Evolutionary conservation across 1,284 basidiomycete genomes (phyloP).

Genomic region (Gymnopus androsaceus): DNA sequence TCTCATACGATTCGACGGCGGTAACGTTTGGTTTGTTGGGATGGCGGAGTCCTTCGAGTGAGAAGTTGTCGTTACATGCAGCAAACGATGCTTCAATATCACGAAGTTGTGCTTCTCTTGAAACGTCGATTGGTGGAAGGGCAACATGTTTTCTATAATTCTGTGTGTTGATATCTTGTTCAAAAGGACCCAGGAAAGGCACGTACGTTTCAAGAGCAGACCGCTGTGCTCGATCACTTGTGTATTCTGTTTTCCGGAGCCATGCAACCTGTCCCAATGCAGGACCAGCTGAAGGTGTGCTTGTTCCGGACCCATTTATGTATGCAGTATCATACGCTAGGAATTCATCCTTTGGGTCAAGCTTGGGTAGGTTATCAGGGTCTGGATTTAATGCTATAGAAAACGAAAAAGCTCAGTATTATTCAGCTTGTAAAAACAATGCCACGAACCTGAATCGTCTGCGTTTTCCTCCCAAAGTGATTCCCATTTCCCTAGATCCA

Average conservation of each 20-base stretch:
- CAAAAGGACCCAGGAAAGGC: neutral
- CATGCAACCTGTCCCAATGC: slow-evolving; percentile 75
- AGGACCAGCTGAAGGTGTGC: slow-evolving; percentile 42
- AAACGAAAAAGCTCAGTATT: slow-evolving; percentile 13
- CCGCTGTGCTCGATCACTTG: slow-evolving; percentile 64
- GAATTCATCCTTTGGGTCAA: slow-evolving; percentile 75
- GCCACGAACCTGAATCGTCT: slow-evolving; percentile 62
- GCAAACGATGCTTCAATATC: slow-evolving; percentile 84
- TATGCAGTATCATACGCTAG: slow-evolving; percentile 61
- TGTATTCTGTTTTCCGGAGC: slow-evolving; percentile 88
- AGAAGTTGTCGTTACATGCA: slow-evolving; percentile 60
- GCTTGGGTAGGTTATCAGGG: slow-evolving; percentile 53
- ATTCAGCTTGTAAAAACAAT: neutral
- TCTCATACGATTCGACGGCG: slow-evolving; percentile 82
- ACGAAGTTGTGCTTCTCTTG: slow-evolving; percentile 75
- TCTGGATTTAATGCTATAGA: slow-evolving; percentile 68
- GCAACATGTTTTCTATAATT: slow-evolving; percentile 49
- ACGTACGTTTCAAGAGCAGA: slow-evolving; percentile 57
- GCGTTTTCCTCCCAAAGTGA: slow-evolving; percentile 80
- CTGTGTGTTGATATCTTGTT: neutral
- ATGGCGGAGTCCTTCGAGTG: slow-evolving; percentile 65
- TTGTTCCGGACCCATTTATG: slow-evolving; percentile 39
- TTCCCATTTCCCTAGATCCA: slow-evolving; percentile 83
- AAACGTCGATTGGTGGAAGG: slow-evolving; percentile 69
- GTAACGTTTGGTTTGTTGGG: slow-evolving; percentile 78